Evolutionary conservation across 2,329 filamentous ascomycete species (phyloP), one percentile per base, ranked within the genome.

Genomic region (Sclerotinia trifoliorum): DNA sequence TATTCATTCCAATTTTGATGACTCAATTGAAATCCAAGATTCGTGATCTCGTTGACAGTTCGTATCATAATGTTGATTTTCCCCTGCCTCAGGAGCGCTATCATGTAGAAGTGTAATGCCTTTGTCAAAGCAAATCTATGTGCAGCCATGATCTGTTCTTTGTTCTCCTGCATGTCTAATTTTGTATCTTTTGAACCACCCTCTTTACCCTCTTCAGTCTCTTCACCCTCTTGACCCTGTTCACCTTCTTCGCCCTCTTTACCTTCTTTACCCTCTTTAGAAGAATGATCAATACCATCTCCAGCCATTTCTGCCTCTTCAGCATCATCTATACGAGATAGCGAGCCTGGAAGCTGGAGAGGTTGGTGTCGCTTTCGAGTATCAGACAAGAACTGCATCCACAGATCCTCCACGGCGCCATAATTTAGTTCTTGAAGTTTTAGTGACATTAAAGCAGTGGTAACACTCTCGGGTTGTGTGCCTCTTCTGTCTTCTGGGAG

Each of bases 1-100:
- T 91, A 88, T 63, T 85, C 83, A 77, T 96, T 95, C 93, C 93
- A 96, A 73, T 92, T 93, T 74, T 84, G 85, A 76, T 86, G 89
- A 75, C 92, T 89, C 68, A 97, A 79, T 39, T 82, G 80, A 80
- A 94, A 97, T 15, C 94, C 94, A 52, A 84, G 83, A 1, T 78
- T 76, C 65, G 81, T 79, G 26, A 84, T 72, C n/a, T 80, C 77
- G 69, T 83, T 79, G 77, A 88, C 82, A 17, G 83, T 80, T 65
- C 80, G 79, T 66, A 86, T 76, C 2, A 86, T 79, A 35, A 80
- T 78, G n/a, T 79, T 80, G 4, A 87, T 79, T 60, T 86, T 82
- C 69, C 86, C 85, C 67, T 86, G 85, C 32, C 74, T 74, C 44
- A 80, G 78, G 13, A 90, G 78, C 64, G 83, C 82, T 64, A 79